Percentiles rank a stretch among this genome's conserved stretches.
Evolutionary conservation across 352 stramenopile genomes (phyloP).

Genomic region (Globisporangium viniferum): DNA sequence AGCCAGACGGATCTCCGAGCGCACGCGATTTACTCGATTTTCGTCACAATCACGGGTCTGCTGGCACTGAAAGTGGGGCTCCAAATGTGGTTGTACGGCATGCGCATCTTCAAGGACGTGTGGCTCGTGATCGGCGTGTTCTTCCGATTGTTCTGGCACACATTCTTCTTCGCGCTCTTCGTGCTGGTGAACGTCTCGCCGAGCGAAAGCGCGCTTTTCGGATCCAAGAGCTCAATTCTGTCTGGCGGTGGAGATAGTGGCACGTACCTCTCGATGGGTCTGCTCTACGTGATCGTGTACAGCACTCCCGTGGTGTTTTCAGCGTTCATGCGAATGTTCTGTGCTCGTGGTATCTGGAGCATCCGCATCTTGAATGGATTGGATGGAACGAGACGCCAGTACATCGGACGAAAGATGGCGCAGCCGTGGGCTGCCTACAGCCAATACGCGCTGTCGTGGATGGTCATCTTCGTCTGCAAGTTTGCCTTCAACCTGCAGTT

Average conservation of each 20-base stretch:
- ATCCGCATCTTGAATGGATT: slow-evolving; percentile 58
- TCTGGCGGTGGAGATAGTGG: slow-evolving; percentile 42
- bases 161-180: slow-evolving; percentile 71
- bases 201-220: slow-evolving; percentile 41
- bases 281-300: slow-evolving; percentile 62
- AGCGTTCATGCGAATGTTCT: slow-evolving; percentile 53
- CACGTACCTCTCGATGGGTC: slow-evolving; percentile 59
- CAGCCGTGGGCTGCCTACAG: slow-evolving; percentile 62
- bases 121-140: slow-evolving; percentile 65
- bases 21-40: slow-evolving; percentile 71
- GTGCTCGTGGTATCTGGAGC: slow-evolving; percentile 46
- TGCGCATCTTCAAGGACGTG: slow-evolving; percentile 60
- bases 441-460: slow-evolving; percentile 68
- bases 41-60: slow-evolving; percentile 54
- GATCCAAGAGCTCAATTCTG: slow-evolving; percentile 37
- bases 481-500: slow-evolving; percentile 78
- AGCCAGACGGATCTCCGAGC: slow-evolving; percentile 55
- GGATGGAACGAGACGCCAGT: slow-evolving; percentile 69
- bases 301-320: slow-evolving; percentile 48
- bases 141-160: slow-evolving; percentile 67
- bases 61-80: slow-evolving; percentile 64
- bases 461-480: slow-evolving; percentile 70
- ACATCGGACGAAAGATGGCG: slow-evolving; percentile 70
- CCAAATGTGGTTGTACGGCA: slow-evolving; percentile 72
- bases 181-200: slow-evolving; percentile 59